Evolutionary conservation across 2,329 filamentous ascomycete species (phyloP).

Genomic region (Beauveria brongniartii): DNA sequence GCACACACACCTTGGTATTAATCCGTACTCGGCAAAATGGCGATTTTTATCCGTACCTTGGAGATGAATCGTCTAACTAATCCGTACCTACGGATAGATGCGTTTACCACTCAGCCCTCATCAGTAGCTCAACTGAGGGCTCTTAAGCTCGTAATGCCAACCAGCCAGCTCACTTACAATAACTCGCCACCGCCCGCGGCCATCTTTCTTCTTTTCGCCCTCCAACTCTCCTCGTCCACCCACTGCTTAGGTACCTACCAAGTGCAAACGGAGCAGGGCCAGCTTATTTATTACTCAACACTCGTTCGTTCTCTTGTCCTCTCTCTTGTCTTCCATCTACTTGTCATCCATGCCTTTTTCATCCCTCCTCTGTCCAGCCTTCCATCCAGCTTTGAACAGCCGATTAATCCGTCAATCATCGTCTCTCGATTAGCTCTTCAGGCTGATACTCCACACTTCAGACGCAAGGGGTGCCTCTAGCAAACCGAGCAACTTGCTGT

Average conservation of each 20-base stretch:
- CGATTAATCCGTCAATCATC: slow-evolving; percentile 10
- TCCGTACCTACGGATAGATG: too few relatives aligned
- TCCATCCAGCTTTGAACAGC: background rate
- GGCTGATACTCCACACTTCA: background rate
- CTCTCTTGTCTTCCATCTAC: too few relatives aligned
- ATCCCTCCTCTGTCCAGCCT: background rate
- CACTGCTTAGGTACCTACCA: background rate
- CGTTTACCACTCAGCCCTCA: too few relatives aligned
- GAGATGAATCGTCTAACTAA: too few relatives aligned
- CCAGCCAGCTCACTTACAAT: too few relatives aligned
- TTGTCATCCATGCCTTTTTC: background rate
- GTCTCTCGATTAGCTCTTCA: background rate
- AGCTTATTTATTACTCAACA: background rate
- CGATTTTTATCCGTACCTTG: too few relatives aligned
- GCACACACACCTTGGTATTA: too few relatives aligned
- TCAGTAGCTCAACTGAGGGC: too few relatives aligned
- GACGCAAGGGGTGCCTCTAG: background rate
- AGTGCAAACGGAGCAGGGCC: background rate
- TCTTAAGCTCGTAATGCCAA: too few relatives aligned
- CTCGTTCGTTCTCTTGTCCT: background rate
- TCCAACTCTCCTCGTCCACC: background rate
- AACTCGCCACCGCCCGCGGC: background rate
- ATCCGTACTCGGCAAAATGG: too few relatives aligned
- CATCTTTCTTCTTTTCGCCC: background rate
- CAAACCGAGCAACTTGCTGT: background rate